Conservation (phyloP, 1,284 basidiomycete species). For the Marasmius fiardii region DNA sequence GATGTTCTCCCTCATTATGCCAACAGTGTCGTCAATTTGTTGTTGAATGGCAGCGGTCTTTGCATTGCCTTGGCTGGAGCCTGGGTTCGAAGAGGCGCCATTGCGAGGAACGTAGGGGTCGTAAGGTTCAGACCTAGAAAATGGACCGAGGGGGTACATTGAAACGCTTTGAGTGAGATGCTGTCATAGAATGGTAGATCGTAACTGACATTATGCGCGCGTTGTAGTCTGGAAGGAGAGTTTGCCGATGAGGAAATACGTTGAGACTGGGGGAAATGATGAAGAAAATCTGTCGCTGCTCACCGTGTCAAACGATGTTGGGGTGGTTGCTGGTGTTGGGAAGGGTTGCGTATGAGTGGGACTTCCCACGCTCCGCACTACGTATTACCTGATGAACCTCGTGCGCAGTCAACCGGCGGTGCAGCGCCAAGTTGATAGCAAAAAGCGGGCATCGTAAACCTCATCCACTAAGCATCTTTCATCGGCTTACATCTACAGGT, state of each 20-base stretch:
- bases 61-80: constrained; percentile 53
- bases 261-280: background rate
- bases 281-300: background rate
- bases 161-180: background rate
- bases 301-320: constrained; percentile 15
- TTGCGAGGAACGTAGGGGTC: constrained; percentile 92
- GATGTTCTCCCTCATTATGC: constrained; percentile 98
- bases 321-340: background rate
- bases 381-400: background rate
- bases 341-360: background rate
- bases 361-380: background rate
- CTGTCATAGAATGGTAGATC: background rate
- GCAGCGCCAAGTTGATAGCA: no score
- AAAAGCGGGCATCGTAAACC: no score
- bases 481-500: background rate
- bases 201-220: constrained; percentile 13
- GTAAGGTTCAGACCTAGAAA: constrained; percentile 85
- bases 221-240: constrained; percentile 5
- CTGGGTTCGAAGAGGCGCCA: constrained; percentile 60
- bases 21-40: constrained; percentile 94
- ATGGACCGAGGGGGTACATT: background rate
- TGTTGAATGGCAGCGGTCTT: constrained; percentile 92
- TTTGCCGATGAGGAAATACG: background rate
- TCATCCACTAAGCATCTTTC: no score
- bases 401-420: background rate